Base-by-base conservation (phyloP, 1,139 yeast species). In the Yamadazyma aaseri region DNA sequence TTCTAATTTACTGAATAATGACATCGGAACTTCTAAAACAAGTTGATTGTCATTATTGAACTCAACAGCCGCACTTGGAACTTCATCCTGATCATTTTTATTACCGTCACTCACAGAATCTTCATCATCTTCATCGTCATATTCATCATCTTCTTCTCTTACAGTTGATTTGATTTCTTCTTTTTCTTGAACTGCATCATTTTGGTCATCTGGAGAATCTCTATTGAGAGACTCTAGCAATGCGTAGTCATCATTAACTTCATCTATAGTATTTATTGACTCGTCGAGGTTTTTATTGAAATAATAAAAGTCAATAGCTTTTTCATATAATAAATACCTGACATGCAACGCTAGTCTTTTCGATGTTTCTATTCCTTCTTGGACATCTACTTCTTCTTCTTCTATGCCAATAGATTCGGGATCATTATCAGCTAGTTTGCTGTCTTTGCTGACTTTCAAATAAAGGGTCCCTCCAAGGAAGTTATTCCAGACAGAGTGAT, bases 261-360 rank as follows among this genome's bases (percentile, higher is more conserved):
- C 71, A 28, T 61, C 66, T 16, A 64, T 46, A 5, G 50, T 38
- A 22, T 55, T 50, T 6, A 40, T 26, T 6, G 63, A 53, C 22
- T 54, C 52, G 34, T 58, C 64, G 34, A 58, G 55, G 23, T 52
- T 58, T 32, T 55, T 49, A 18, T 60, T 47, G 28, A 50, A 49
- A 41, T 66, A 77, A 44, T 63, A 68, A 35, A 59, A 66, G 50
- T 81, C 86, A 11, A 84, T 71, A 5, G 89, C 92, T 49, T 77
- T 79, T 46, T 83, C 90, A 79, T 86, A 84, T 17, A 84, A 60
- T 13, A 83, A 69, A 46, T 82, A 83, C 45, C 92, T 64, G 23
- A 83, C 59, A 43, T 80, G 83, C 34, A 83, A 60, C 3, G 87
- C 81, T 30, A 83, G 58, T 35, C 71, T 63, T 36, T 74, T 73